Evolutionary conservation across 805 yeast genomes (phyloP).

Genomic region (Candida corydali): DNA sequence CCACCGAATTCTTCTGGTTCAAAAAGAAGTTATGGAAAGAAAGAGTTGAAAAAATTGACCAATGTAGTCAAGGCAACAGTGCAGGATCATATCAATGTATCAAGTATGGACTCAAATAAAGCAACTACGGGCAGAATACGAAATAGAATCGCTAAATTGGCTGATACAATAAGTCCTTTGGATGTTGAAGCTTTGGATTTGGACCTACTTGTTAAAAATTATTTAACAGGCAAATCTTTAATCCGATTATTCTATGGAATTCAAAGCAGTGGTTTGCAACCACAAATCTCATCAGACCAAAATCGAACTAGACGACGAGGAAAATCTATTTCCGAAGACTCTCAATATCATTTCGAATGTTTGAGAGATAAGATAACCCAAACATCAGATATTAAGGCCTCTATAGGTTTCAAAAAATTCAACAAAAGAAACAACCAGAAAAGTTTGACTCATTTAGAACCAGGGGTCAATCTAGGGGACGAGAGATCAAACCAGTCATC

Average conservation of each 20-base stretch:
- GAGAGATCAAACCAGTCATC: constrained; percentile 6
- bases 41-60: constrained; percentile 47
- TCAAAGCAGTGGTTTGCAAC: constrained; percentile 4
- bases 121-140: constrained; percentile 26
- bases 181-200: constrained; percentile 41
- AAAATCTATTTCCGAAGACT: constrained; percentile 6
- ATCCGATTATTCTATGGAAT: constrained; percentile 21
- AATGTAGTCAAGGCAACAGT: constrained; percentile 71
- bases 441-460: background rate
- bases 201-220: constrained; percentile 27
- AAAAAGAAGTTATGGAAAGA: constrained; percentile 25
- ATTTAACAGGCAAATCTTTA: constrained; percentile 31
- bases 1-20: constrained; percentile 1
- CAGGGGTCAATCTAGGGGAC: background rate
- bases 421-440: constrained; percentile 17
- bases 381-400: constrained; percentile 17
- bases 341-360: constrained; percentile 26
- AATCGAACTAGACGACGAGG: constrained; percentile 7
- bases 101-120: constrained; percentile 14
- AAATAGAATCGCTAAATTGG: constrained; percentile 30
- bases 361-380: constrained; percentile 28
- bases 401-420: constrained; percentile 30
- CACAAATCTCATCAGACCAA: constrained; percentile 12
- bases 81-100: constrained; percentile 47
- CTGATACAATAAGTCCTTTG: constrained; percentile 29